These are phyloP conservation scores for Barbarea vulgaris DNA, from an alignment of 345 rosid species.

Conservation along the genomic window DNA sequence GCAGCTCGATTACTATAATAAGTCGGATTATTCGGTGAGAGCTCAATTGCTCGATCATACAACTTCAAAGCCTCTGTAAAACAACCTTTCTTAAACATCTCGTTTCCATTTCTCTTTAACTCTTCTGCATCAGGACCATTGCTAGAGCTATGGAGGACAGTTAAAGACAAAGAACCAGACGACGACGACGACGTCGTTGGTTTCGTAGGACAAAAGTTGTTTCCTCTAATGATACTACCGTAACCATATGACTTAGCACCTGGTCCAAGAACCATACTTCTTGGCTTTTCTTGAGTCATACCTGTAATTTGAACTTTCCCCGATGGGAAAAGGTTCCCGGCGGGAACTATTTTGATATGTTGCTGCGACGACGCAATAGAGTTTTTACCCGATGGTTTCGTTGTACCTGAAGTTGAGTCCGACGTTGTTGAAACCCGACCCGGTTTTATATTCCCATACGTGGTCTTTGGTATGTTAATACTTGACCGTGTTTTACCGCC, in stretches of 20 bases:
- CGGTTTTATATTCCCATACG: conserved; percentile 36
- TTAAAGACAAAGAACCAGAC: not conserved
- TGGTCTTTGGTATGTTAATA: conserved; percentile 56
- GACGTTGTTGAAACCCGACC: conserved; percentile 41
- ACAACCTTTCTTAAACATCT: conserved; percentile 69
- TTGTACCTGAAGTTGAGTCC: conserved; percentile 49
- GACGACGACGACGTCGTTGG: not conserved
- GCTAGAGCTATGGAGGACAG: not conserved
- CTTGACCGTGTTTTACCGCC: conserved; percentile 28
- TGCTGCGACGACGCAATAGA: conserved; percentile 64
- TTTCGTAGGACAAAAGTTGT: conserved; percentile 2
- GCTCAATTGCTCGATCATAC: conserved; percentile 79
- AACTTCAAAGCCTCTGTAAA: conserved; percentile 77
- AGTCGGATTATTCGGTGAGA: conserved; percentile 69
- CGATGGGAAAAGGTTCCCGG: conserved; percentile 85
- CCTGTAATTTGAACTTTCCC: conserved; percentile 76
- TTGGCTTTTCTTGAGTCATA: conserved; percentile 53
- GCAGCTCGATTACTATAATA: conserved; percentile 84
- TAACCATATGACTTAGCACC: conserved; percentile 84
- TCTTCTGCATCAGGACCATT: conserved; percentile 46
- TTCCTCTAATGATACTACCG: conserved; percentile 82
- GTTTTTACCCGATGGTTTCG: conserved; percentile 57
- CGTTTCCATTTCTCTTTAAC: conserved; percentile 74
- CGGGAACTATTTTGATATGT: conserved; percentile 59
- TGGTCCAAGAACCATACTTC: conserved; percentile 70